phyloP scores from a whole-genome alignment of 1,284 basidiomycete species.

The Agaricales sp. region DNA sequence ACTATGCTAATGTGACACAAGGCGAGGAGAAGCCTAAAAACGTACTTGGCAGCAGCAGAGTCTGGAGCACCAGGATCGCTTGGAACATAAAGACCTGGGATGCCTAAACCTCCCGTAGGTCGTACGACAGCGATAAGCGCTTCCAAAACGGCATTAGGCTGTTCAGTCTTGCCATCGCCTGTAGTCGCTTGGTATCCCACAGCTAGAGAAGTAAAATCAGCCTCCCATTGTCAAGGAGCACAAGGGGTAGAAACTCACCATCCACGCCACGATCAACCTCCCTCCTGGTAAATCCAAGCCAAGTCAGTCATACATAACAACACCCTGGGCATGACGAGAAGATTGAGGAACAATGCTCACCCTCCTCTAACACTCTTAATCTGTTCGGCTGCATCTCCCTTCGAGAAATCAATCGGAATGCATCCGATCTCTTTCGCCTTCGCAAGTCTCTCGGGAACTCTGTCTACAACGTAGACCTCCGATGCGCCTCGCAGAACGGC shows the following conservation, averaged over 20 bases:
- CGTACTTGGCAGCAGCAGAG: conserved; percentile 35
- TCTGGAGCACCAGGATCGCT: conserved; percentile 43
- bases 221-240: neutral
- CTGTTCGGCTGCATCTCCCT: conserved; percentile 32
- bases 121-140: conserved; percentile 39
- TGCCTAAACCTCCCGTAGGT: conserved; percentile 40
- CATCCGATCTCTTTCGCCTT: conserved; percentile 43
- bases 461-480: conserved; percentile 42
- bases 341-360: conserved; percentile 22
- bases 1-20: neutral
- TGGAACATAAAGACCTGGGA: conserved; percentile 42
- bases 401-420: conserved; percentile 35
- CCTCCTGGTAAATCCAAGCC: conserved; percentile 15
- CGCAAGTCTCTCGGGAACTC: conserved; percentile 36
- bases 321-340: conserved; percentile 2
- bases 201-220: conserved; percentile 24
- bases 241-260: conserved; percentile 19
- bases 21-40: conserved; percentile 3
- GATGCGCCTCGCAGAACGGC: conserved; percentile 38
- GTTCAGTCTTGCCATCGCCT: conserved; percentile 38
- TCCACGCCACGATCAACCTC: conserved; percentile 46
- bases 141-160: conserved; percentile 40
- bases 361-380: conserved; percentile 30
- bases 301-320: conserved; percentile 2
- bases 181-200: conserved; percentile 44